These are phyloP conservation scores for Colletotrichum gloeosporioides DNA, from an alignment of 2,329 filamentous ascomycete genomes.

Conservation along the genomic window DNA sequence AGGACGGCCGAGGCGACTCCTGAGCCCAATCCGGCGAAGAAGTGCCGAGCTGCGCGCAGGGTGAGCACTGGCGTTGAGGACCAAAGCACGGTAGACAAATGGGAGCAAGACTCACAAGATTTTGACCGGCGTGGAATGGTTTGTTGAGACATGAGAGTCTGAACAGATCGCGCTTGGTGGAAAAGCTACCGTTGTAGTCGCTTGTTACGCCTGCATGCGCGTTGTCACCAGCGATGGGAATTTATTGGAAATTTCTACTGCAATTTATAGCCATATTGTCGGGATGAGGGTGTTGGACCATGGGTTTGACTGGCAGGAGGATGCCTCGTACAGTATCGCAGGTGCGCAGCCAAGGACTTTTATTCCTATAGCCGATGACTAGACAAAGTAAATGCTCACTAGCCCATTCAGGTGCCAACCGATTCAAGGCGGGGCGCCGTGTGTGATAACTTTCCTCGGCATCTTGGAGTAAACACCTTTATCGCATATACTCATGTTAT, in stretches of 20 bases:
- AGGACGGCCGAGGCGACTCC: constrained; percentile 88
- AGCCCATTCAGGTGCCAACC: background rate
- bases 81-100: background rate
- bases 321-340: background rate
- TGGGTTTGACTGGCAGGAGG: background rate
- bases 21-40: constrained; percentile 85
- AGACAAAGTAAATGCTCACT: background rate
- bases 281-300: background rate
- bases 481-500: background rate
- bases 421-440: background rate
- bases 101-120: constrained; percentile 6
- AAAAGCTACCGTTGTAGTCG: background rate
- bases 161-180: background rate
- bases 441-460: background rate
- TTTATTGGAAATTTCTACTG: background rate
- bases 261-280: background rate
- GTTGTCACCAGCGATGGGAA: no score
- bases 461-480: background rate
- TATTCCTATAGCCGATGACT: background rate
- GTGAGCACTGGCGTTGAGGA: background rate
- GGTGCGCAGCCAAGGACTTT: background rate
- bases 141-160: constrained; percentile 9
- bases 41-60: constrained; percentile 73
- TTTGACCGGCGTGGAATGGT: background rate
- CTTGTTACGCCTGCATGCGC: background rate